Evolutionary conservation across 2,329 filamentous ascomycete species (phyloP).

Genomic region (Aspergillus sp.): DNA sequence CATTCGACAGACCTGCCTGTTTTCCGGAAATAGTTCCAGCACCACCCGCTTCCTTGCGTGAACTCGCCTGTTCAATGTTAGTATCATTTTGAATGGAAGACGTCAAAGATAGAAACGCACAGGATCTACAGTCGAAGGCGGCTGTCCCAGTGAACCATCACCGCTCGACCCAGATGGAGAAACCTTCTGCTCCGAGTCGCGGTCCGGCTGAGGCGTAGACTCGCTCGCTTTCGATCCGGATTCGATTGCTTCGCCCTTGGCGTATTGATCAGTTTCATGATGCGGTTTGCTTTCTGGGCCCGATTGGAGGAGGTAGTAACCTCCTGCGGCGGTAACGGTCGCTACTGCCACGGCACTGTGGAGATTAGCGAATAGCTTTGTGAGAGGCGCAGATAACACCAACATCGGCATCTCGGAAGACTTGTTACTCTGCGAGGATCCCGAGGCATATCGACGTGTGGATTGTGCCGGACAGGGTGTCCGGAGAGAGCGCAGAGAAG

Average conservation of each 20-base stretch:
- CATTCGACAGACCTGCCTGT: conserved; percentile 48
- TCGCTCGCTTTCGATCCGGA: background rate
- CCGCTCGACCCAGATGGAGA: background rate
- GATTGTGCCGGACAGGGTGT: background rate
- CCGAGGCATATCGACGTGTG: background rate
- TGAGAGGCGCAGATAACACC: background rate
- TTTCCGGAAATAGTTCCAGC: conserved; percentile 39
- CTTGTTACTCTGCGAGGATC: background rate
- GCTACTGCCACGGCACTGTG: background rate
- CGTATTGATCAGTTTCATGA: background rate
- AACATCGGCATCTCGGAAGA: background rate
- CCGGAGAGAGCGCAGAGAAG: background rate
- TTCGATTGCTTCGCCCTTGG: background rate
- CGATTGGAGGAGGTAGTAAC: background rate
- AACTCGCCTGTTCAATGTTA: background rate
- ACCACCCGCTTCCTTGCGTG: conserved; percentile 1
- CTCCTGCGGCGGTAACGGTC: background rate
- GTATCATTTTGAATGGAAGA: background rate
- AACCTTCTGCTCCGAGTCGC: background rate
- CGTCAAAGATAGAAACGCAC: background rate
- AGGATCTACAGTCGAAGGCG: background rate
- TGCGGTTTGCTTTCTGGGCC: background rate
- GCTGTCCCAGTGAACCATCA: background rate
- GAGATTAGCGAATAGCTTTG: background rate
- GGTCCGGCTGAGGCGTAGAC: background rate